phyloP scores from a whole-genome alignment of 192 early-diverging fungal species.

The Cetraspora pellucida region DNA sequence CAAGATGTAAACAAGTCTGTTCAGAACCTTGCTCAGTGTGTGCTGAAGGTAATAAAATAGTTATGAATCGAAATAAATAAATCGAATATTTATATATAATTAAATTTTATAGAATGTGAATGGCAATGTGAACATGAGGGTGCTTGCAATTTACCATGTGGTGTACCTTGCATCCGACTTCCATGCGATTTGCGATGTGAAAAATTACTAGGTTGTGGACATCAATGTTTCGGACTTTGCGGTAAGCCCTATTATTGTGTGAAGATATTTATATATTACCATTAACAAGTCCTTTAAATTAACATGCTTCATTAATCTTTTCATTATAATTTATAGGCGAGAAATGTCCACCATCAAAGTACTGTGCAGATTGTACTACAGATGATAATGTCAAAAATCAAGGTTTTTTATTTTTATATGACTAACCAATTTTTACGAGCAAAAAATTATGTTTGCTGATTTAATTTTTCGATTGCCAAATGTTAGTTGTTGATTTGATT shows the following conservation, averaged over 20 bases:
- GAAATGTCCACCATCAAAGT: conserved; percentile 34
- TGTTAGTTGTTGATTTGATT: conserved; percentile 35
- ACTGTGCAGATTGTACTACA: conserved; percentile 42
- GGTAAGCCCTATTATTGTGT: not conserved
- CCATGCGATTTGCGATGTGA: conserved; percentile 59
- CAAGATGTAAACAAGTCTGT: conserved; percentile 43
- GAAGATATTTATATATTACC: not conserved
- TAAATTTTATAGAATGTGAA: conserved; percentile 33
- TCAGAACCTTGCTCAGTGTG: conserved; percentile 48
- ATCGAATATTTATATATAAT: too few relatives aligned
- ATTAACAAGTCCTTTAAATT: not conserved
- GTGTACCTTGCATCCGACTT: conserved; percentile 58
- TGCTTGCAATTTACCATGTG: conserved; percentile 52
- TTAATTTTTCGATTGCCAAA: too few relatives aligned
- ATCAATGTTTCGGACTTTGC: conserved; percentile 42
- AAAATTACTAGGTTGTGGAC: conserved; percentile 49
- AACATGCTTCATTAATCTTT: not conserved
- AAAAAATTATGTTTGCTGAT: too few relatives aligned
- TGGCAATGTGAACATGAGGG: conserved; percentile 60
- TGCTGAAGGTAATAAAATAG: conserved; percentile 20
- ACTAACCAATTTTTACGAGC: not conserved
- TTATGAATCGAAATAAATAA: too few relatives aligned
- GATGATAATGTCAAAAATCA: conserved; percentile 24
- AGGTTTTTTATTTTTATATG: not conserved
- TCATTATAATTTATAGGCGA: conserved; percentile 53